These are phyloP conservation scores for Leccinum laetum DNA, from an alignment of 1,284 basidiomycete genomes.

Conservation along the genomic window DNA sequence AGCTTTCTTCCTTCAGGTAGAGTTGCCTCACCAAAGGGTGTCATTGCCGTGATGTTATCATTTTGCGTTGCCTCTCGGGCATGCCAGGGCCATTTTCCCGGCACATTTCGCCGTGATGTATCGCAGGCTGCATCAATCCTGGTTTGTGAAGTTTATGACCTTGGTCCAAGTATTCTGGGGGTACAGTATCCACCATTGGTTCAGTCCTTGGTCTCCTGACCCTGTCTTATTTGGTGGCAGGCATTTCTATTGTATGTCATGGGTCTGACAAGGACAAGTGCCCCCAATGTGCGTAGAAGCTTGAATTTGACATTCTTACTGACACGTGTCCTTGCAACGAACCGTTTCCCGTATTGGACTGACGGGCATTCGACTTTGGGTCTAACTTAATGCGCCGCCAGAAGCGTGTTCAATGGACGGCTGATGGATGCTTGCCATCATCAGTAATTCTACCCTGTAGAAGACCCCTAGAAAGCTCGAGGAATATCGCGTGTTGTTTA, in stretches of 20 bases:
- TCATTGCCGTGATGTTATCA: slow-evolving; percentile 7
- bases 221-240: not conserved
- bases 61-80: slow-evolving; percentile 14
- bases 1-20: slow-evolving; percentile 1
- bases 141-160: not conserved
- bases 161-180: slow-evolving; percentile 19
- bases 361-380: slow-evolving; percentile 4
- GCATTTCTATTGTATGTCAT: slow-evolving; percentile 1
- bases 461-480: slow-evolving; percentile 15
- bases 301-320: slow-evolving; percentile 2
- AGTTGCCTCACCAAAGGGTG: slow-evolving; percentile 2
- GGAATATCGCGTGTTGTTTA: slow-evolving; percentile 17
- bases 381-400: not conserved
- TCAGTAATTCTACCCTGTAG: slow-evolving; percentile 11
- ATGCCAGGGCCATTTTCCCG: slow-evolving; percentile 8
- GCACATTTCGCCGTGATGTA: slow-evolving; percentile 14
- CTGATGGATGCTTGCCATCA: not conserved
- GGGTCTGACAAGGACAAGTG: not conserved
- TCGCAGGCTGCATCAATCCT: slow-evolving; percentile 14
- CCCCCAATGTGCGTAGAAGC: not conserved
- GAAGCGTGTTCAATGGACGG: slow-evolving; percentile 8
- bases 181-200: slow-evolving; percentile 5
- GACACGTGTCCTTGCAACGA: slow-evolving; percentile 11
- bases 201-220: slow-evolving; percentile 4
- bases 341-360: slow-evolving; percentile 1